phyloP scores from a whole-genome alignment of 495 filamentous ascomycete genomes.

The Gamarada debralockiae region DNA sequence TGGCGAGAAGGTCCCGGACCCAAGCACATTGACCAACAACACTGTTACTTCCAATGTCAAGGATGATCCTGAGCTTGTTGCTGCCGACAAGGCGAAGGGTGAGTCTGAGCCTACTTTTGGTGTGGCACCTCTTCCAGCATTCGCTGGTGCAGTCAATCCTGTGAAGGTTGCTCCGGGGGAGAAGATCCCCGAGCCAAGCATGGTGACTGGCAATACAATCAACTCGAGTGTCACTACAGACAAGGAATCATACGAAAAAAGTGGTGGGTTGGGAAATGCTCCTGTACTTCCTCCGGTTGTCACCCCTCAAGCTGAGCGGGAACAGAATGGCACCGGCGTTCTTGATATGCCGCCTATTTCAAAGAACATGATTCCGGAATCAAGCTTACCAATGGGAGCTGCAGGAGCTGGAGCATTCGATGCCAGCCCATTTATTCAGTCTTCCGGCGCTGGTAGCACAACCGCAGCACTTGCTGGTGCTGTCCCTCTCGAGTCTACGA shows the following conservation, averaged over 20 bases:
- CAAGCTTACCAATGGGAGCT: slow-evolving; percentile 68
- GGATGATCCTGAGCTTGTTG: slow-evolving; percentile 23
- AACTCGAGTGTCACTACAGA: slow-evolving; percentile 54
- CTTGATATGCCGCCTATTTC: slow-evolving; percentile 59
- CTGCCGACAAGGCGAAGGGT: slow-evolving; percentile 15
- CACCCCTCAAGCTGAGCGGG: slow-evolving; percentile 39
- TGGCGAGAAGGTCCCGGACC: slow-evolving; percentile 72
- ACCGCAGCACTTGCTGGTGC: slow-evolving; percentile 67
- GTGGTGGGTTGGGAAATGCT: slow-evolving; percentile 48
- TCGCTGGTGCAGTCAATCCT: slow-evolving; percentile 74
- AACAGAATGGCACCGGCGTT: slow-evolving; percentile 45
- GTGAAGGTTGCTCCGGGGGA: slow-evolving; percentile 75
- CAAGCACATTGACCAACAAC: slow-evolving; percentile 48
- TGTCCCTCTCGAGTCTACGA: slow-evolving; percentile 62
- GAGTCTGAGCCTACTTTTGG: slow-evolving; percentile 51
- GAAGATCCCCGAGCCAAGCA: slow-evolving; percentile 59
- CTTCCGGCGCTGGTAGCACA: slow-evolving; percentile 63
- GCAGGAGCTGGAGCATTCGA: slow-evolving; percentile 18
- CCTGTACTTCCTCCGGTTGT: slow-evolving; percentile 41
- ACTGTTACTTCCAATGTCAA: slow-evolving; percentile 58
- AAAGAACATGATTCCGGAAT: slow-evolving; percentile 76
- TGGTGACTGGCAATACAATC: slow-evolving; percentile 48
- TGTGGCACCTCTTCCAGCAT: slow-evolving; percentile 75
- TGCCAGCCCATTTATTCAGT: slow-evolving; percentile 57
- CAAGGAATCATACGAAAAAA: slow-evolving; percentile 78